Conservation (phyloP, 331 rosid species). For the Arachis monticola region DNA sequence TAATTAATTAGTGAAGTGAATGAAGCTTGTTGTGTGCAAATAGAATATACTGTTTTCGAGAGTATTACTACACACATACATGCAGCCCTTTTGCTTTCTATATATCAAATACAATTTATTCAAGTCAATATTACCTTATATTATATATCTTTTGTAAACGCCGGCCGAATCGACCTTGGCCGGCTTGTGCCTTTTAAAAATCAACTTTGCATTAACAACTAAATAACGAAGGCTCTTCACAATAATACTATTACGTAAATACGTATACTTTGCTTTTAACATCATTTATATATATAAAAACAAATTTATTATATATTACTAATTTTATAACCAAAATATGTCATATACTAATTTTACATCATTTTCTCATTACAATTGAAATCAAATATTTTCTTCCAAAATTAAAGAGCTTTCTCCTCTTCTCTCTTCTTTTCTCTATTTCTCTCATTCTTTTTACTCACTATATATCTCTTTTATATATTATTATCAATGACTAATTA, state of each 20-base stretch:
- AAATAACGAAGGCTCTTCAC: slow-evolving; percentile 3
- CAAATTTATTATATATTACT: no score
- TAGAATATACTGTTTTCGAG: slow-evolving; percentile 45
- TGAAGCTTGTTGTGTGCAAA: slow-evolving; percentile 2
- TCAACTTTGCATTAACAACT: slow-evolving; percentile 17
- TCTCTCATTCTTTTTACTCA: no score
- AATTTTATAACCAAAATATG: no score
- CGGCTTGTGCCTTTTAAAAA: slow-evolving; percentile 54
- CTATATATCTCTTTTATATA: no score
- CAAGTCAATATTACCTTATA: not conserved
- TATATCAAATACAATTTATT: not conserved
- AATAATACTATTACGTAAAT: not conserved
- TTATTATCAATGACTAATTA: no score
- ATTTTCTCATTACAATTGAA: no score
- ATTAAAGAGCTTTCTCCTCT: no score
- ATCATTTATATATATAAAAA: not conserved
- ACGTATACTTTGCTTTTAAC: not conserved
- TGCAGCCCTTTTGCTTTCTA: slow-evolving; percentile 6
- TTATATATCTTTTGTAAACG: slow-evolving; percentile 6
- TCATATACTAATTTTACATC: no score
- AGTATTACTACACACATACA: not conserved
- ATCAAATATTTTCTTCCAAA: no score
- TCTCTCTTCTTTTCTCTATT: no score
- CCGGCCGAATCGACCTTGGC: slow-evolving; percentile 73
- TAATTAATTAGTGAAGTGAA: no score